Evolutionary conservation across 257 asterid genomes (phyloP), one percentile per base, ranked within the genome.

Genomic region (Gentiana dahurica): DNA sequence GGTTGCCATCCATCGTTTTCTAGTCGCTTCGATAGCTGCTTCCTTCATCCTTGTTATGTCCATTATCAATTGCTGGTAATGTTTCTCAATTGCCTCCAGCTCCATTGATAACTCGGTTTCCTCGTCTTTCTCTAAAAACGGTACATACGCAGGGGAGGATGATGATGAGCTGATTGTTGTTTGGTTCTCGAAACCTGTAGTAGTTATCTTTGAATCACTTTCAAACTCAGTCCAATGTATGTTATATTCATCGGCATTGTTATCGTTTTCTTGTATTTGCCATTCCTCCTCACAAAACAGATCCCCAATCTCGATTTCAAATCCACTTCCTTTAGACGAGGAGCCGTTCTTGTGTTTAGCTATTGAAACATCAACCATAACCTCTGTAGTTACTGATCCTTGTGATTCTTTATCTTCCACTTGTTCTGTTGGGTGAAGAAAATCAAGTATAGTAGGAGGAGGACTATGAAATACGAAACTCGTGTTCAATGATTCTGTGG

Each of bases 261-360:
- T 60, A 36, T 57, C 65, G 46, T 33, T 50, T 65, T 41, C 83
- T 45, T 72, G 73, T 49, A 59, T 59, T 63, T 71, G 73, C 12
- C 68, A 65, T 47, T 70, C 86, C 11, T 52, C 46, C 24, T 24
- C 71, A 10, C 48, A 61, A 15, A 51, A 74, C 36, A 70, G 51
- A 49, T 75, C 78, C 46, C 54, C 64, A 15, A 63, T 71, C 53
- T 73, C 83, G 77, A 72, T 56, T 60, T 76, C 86, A 8, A 77
- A 67, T 12, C 36, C 62, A 34, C 65, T 63, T 34, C 64, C 70
- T 24, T 68, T 61, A 8, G 58, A 46, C 53, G 60, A 65, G 32
- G 58, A 33, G 11, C 54, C 38, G 35, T 56, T 59, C 39, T 62
- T 70, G 54, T 58, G 70, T 66, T 68, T 75, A n/a, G 44, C 5